phyloP scores from a whole-genome alignment of 2,329 filamentous ascomycete genomes.

The Colletotrichum ledebouriae region DNA sequence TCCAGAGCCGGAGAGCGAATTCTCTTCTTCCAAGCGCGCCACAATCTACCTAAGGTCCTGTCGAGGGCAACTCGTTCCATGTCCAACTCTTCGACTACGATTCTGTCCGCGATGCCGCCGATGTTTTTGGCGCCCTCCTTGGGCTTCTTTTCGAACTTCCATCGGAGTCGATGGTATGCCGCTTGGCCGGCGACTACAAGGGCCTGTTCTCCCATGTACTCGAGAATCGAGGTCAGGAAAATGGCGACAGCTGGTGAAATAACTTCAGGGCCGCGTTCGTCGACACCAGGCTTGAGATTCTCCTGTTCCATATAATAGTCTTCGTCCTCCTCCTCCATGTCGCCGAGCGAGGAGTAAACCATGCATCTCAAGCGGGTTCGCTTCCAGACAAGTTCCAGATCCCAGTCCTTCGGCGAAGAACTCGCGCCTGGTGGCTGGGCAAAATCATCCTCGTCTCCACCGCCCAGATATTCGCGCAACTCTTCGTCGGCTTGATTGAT shows the following conservation, averaged over 20 bases:
- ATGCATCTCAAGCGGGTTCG: constrained; percentile 93
- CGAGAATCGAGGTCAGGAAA: constrained; percentile 93
- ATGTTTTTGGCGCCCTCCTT: constrained; percentile 63
- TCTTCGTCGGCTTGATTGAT: constrained; percentile 88
- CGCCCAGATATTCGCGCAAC: constrained; percentile 87
- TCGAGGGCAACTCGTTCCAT: constrained; percentile 95
- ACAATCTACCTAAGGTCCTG: constrained; percentile 87
- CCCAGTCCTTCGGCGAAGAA: constrained; percentile 74
- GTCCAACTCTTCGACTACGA: constrained; percentile 90
- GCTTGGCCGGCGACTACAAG: constrained; percentile 89
- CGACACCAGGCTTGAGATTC: constrained; percentile 71
- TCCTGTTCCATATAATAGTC: constrained; percentile 89
- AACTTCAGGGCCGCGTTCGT: constrained; percentile 72
- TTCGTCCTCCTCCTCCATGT: constrained; percentile 98
- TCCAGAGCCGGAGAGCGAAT: constrained; percentile 70
- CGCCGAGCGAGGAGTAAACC: constrained; percentile 96
- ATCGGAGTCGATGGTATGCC: constrained; percentile 76
- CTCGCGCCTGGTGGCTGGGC: constrained; percentile 65
- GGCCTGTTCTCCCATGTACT: constrained; percentile 93
- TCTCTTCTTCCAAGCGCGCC: constrained; percentile 95
- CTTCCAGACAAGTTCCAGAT: constrained; percentile 95
- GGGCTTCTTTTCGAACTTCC: constrained; percentile 70
- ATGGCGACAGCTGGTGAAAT: constrained; percentile 95
- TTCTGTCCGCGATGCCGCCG: constrained; percentile 69
- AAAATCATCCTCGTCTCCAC: constrained; percentile 80